Conservation (phyloP, 108 stramenopile genomes). For the Chaetoceros tenuissimus region DNA sequence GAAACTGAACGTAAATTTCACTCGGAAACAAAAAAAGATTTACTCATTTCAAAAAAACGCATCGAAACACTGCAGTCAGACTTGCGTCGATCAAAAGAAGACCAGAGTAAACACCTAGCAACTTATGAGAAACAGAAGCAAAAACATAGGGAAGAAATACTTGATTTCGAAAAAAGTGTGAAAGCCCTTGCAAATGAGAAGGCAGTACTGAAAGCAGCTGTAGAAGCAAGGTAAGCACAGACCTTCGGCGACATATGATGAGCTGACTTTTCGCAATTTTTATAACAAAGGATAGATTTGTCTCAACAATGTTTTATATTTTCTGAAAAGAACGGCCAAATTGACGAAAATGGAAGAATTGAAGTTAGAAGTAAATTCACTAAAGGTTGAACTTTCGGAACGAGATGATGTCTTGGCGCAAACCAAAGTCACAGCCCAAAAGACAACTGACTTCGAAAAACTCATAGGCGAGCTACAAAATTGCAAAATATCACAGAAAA, state of each 20-base stretch:
- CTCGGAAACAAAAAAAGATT: too few relatives aligned
- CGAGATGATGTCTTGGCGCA: constrained; percentile 17
- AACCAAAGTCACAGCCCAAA: constrained; percentile 14
- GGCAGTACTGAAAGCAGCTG: constrained; percentile 58
- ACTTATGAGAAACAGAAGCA: constrained; percentile 8
- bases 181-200: constrained; percentile 66
- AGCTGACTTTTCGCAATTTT: too few relatives aligned
- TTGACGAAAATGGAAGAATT: constrained; percentile 39
- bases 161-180: constrained; percentile 41
- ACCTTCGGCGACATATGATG: too few relatives aligned
- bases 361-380: constrained; percentile 14
- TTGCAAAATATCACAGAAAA: constrained; percentile 22
- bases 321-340: too few relatives aligned
- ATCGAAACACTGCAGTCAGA: too few relatives aligned
- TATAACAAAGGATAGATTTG: too few relatives aligned
- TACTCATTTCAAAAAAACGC: too few relatives aligned
- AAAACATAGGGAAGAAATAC: not conserved
- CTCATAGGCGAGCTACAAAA: constrained; percentile 9
- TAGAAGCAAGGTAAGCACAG: constrained; percentile 76
- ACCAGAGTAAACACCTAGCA: constrained; percentile 6
- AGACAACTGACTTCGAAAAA: not conserved
- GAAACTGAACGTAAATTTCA: too few relatives aligned
- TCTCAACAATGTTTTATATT: too few relatives aligned
- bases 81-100: constrained; percentile 18
- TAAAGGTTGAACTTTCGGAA: constrained; percentile 20